Evolutionary conservation across 2,329 filamentous ascomycete species (phyloP).

Genomic region (Stagonosporopsis vannaccii): DNA sequence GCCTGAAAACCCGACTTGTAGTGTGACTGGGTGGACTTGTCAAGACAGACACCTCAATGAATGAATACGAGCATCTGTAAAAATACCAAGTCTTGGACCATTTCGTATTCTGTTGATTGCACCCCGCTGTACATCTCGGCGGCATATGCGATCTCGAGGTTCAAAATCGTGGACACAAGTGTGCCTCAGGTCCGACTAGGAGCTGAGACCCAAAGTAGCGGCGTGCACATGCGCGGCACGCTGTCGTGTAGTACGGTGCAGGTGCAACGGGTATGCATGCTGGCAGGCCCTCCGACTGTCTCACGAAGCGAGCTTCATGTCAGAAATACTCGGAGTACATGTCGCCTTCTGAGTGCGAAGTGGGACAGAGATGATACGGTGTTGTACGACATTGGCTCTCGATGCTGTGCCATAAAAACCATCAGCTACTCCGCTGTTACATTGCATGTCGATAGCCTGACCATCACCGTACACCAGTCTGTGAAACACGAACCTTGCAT

Average conservation of each 20-base stretch:
- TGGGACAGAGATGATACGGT: background rate
- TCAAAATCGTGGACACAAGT: background rate
- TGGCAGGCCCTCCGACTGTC: background rate
- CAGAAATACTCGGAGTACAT: background rate
- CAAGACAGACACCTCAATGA: background rate
- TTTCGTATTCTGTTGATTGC: background rate
- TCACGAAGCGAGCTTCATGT: background rate
- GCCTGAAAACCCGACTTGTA: conserved; percentile 9
- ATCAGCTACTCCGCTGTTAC: conserved; percentile 1
- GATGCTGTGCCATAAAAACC: background rate
- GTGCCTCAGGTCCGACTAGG: conserved; percentile 5
- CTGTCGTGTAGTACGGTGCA: conserved; percentile 12
- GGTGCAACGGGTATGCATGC: conserved; percentile 9
- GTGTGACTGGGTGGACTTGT: conserved; percentile 1
- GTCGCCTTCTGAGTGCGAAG: background rate
- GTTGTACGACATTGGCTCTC: conserved; percentile 4
- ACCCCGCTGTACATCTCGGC: background rate
- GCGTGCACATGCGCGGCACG: conserved; percentile 18
- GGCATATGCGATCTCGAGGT: background rate
- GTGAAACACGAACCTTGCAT: conserved; percentile 12
- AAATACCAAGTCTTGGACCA: background rate
- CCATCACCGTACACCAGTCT: background rate
- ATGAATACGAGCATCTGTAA: background rate
- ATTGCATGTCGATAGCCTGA: conserved; percentile 11
- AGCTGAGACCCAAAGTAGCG: conserved; percentile 15